These are phyloP conservation scores for Macrophomina pseudophaseolina DNA, from an alignment of 2,329 filamentous ascomycete genomes.

Conservation along the genomic window DNA sequence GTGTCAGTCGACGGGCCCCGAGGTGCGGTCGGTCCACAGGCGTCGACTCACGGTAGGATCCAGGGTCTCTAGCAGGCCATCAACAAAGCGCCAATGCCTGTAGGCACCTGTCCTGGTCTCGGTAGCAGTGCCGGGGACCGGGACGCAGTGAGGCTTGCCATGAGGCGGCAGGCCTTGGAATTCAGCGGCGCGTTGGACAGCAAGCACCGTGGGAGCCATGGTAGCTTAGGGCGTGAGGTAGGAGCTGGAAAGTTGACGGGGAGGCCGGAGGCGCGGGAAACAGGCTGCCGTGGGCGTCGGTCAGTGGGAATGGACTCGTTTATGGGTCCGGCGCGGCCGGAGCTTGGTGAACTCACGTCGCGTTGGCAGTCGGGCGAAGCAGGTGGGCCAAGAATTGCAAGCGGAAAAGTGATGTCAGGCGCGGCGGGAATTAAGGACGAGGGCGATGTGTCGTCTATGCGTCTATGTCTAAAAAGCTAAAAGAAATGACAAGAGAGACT, in stretches of 20 bases:
- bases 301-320: not conserved
- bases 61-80: slow-evolving; percentile 73
- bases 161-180: slow-evolving; percentile 69
- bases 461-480: slow-evolving; percentile 20
- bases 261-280: not conserved
- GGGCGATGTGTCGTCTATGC: not conserved
- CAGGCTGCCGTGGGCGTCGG: not conserved
- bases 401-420: slow-evolving; percentile 24
- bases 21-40: slow-evolving; percentile 7
- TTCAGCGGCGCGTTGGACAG: slow-evolving; percentile 48
- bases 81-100: slow-evolving; percentile 77
- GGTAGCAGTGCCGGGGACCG: slow-evolving; percentile 74
- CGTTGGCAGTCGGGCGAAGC: not conserved
- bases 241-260: not conserved
- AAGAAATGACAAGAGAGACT: slow-evolving; percentile 1
- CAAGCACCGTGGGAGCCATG: slow-evolving; percentile 39
- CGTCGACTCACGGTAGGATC: slow-evolving; percentile 63
- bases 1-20: slow-evolving; percentile 18
- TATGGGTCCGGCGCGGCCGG: not conserved
- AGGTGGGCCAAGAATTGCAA: slow-evolving; percentile 16
- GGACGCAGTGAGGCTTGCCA: slow-evolving; percentile 77
- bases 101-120: slow-evolving; percentile 78
- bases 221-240: not conserved
- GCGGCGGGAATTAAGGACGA: slow-evolving; percentile 7
- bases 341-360: slow-evolving; percentile 6